Base-by-base conservation (phyloP, 2,329 filamentous ascomycete species). In the Paecilomyces fulvus region DNA sequence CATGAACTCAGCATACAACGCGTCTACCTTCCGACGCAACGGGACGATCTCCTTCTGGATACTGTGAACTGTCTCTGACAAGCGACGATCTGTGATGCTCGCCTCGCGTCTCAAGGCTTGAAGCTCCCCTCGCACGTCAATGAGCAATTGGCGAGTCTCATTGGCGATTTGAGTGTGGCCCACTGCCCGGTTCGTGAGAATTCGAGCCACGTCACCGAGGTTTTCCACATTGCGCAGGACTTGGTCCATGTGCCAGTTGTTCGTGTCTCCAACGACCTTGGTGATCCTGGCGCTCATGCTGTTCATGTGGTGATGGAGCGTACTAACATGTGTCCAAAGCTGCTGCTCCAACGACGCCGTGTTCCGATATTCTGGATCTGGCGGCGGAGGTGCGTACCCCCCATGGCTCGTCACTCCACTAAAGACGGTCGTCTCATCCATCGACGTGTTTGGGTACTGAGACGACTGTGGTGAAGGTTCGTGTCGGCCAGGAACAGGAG, bases 331-430 rank as follows among this genome's bases (percentile, higher is more conserved):
- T 1, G 59, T 30, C 6, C 53, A 31, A 14, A 66, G 54, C 43
- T 65, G 63, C 51, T 65, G 59, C 48, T 63, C 63, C 31, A 66
- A 50, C 12, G 60, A 56, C n/a, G 56, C 49, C 7, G 59, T 66
- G 58, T 63, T 65, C 23, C 58, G 62, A 48, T 65, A 66, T 25
- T 51, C 55, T 10, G 60, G 60, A 14, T 62, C 55, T 10, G 64
- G 63, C 9, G 65, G 64, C n/a, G 63, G 53, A 33, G 65, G 65
- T n/a, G 61, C 65, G 46, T 60, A 62, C 10, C 63, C 63, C 21
- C 63, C 64, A 48, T 62, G 57, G 33, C 56, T 61, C 25, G 63
- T 64, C 30, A 56, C 46, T 8, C 55, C 64, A 53, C 53, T 33
- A 20, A 56, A 59, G 28, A 46, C 28, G 4, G 31, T 4, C 4